phyloP scores from a whole-genome alignment of 164 flowering plant species.

The Vitis rupestris region DNA sequence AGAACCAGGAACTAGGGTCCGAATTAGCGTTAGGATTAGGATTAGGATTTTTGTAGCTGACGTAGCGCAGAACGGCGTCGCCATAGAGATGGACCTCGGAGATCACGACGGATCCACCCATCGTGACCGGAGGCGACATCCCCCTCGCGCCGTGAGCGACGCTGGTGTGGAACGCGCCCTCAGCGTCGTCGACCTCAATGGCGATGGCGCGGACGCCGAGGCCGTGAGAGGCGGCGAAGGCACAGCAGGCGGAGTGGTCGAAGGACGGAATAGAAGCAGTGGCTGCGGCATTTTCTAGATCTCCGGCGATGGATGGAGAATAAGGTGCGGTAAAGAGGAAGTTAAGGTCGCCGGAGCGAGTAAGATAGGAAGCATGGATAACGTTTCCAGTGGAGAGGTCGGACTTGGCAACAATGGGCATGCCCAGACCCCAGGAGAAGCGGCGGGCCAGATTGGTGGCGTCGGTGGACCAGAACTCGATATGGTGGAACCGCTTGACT shows the following conservation, averaged over 20 bases:
- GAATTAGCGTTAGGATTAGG: not conserved
- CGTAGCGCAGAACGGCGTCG: slow-evolving; percentile 62
- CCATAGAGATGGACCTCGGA: slow-evolving; percentile 68
- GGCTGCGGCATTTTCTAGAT: slow-evolving; percentile 5
- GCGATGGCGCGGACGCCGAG: slow-evolving; percentile 69
- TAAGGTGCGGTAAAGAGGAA: slow-evolving; percentile 88
- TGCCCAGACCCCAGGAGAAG: slow-evolving; percentile 84
- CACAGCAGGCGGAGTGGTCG: slow-evolving; percentile 29
- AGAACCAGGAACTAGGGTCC: slow-evolving; percentile 23
- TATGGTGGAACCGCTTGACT: slow-evolving; percentile 73
- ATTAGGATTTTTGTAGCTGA: slow-evolving; percentile 35
- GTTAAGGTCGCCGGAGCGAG: slow-evolving; percentile 58
- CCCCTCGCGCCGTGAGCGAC: slow-evolving; percentile 59
- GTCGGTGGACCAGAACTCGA: slow-evolving; percentile 83
- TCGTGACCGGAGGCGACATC: slow-evolving; percentile 27
- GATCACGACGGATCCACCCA: slow-evolving; percentile 24
- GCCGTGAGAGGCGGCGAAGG: slow-evolving; percentile 66
- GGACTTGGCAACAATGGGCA: slow-evolving; percentile 68
- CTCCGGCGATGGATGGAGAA: slow-evolving; percentile 53
- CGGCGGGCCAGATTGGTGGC: slow-evolving; percentile 68
- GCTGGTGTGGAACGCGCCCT: slow-evolving; percentile 37
- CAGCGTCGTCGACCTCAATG: slow-evolving; percentile 67
- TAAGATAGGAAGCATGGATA: slow-evolving; percentile 69
- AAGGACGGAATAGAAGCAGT: slow-evolving; percentile 67
- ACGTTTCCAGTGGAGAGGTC: slow-evolving; percentile 83